Percentiles rank a stretch among this genome's conserved stretches.
Conservation (phyloP, 352 stramenopile species). For the Poterioochromonas sp. region DNA sequence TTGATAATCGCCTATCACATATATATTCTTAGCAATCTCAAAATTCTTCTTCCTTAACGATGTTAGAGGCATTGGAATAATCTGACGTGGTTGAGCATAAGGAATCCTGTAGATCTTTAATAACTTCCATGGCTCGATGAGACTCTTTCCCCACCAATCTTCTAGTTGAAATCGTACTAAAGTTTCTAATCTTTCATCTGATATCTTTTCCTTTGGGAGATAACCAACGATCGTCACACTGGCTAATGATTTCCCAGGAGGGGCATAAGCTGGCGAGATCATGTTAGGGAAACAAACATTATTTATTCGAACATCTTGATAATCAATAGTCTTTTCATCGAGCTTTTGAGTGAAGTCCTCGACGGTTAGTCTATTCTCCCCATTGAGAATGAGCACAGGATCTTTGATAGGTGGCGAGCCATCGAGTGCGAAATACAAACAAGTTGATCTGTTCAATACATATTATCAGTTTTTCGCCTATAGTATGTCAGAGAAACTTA, state of each 20-base stretch:
- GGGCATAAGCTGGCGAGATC: background rate
- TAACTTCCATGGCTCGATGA: background rate
- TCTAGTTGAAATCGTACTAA: background rate
- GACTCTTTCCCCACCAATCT: background rate
- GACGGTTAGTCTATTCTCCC: conserved; percentile 40
- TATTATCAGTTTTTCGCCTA: no score
- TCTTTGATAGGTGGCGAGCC: conserved; percentile 55
- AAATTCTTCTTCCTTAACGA: background rate
- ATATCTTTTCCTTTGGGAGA: no score
- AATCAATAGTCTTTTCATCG: conserved; percentile 38
- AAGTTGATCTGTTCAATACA: conserved; percentile 49
- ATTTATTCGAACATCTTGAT: no score
- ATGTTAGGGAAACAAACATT: conserved; percentile 56
- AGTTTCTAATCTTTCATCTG: background rate
- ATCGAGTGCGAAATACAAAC: conserved; percentile 61
- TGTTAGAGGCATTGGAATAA: background rate
- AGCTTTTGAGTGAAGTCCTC: conserved; percentile 33
- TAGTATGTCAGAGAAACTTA: no score
- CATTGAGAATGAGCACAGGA: conserved; percentile 59
- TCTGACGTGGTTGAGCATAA: background rate
- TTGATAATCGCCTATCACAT: background rate
- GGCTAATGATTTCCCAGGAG: conserved; percentile 1
- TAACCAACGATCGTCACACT: background rate
- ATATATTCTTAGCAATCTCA: background rate
- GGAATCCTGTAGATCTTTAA: conserved; percentile 1